Base-by-base conservation (phyloP, 345 rosid species). In the Aurinia saxatilis region DNA sequence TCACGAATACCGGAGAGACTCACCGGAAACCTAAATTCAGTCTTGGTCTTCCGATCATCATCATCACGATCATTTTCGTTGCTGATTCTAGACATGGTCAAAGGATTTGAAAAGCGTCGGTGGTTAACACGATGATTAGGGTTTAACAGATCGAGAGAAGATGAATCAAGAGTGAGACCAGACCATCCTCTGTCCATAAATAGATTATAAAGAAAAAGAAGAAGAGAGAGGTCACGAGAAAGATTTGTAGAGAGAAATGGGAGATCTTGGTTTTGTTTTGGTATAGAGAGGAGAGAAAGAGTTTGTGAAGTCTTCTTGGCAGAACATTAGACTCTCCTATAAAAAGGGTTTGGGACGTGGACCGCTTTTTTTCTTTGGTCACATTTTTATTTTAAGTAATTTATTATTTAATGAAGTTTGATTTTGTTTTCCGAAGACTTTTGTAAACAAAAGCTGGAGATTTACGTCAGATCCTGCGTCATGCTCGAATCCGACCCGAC, bases 131-230 rank as follows among this genome's bases (percentile, higher is more conserved):
- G 36, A 57, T 17, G 41, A 58, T 46, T 64, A 70, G 60, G 61
- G 59, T 74, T 65, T 65, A 50, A 42, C 36, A 65, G 71, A 50
- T 72, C 75, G 0, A 50, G 68, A 51, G 80, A 79, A 70, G 82
- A 84, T 63, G 91, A 84, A 75, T 86, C 87, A 67, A 84, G 92
- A 63, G 98, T 73, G 10, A 84, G 90, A 70, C 61, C 61, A 38
- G 87, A 86, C 90, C 95, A 88, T 69, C 92, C 86, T 68, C 74
- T 84, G 80, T 86, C 98, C 98, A 91, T 91, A 80, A 73, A 86
- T 65, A 25, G 64, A 31, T 27, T 21, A n/a, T 21, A 21, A 4
- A 16, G 27, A 49, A 50, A 55, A 67, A 15, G 31, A 46, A 35
- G 56, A 60, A 39, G 53, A 53, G 70, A 68, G n/a, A n/a, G n/a